Base-by-base conservation (phyloP, 768 basidiomycete genomes). In the Scleroderma bovista region DNA sequence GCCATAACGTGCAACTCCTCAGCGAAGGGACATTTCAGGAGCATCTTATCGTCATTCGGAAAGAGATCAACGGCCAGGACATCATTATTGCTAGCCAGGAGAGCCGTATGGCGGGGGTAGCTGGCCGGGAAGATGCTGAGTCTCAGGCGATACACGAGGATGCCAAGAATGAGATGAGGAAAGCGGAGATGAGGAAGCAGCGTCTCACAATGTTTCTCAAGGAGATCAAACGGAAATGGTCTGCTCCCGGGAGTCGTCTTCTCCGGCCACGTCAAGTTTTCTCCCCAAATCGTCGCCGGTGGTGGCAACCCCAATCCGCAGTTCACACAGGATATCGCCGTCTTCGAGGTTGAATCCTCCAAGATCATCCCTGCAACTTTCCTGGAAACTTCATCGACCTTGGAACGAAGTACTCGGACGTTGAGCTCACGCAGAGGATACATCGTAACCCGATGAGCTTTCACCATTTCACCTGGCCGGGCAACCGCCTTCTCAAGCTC, bases 221-320 rank as follows among this genome's bases (percentile, higher is more conserved):
- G 6, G 34, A 53, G 10, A 42, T 64, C 47, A 44, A 26, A 2
- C 55, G 50, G 45, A 49, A 64, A 37, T 62, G 58, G 57, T 29
- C 24, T 12, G 26, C 40, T 6, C 48, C 29, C 20, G 42, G 37
- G 47, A 51, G 60, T 19, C 60, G 64, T 32, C 32, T 59, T 44
- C 29, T 66, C n/a, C 20, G 65, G 64, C 47, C 57, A 59, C 47
- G 56, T 66, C 48, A 31, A 53, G 51, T 33, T 53, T 12, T 61
- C 64, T 33, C 65, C 64, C 17, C 51, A 53, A 33, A 51, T 60
- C n/a, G n/a, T n/a, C n/a, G n/a, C n/a, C n/a, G n/a, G n/a, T n/a
- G n/a, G n/a, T n/a, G n/a, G n/a, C n/a, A n/a, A n/a, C n/a, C n/a
- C n/a, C n/a, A n/a, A n/a, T n/a, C n/a, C n/a, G n/a, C n/a, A n/a